Evolutionary conservation across 2,329 filamentous ascomycete species (phyloP).

Genomic region (Penicillium occitanis): DNA sequence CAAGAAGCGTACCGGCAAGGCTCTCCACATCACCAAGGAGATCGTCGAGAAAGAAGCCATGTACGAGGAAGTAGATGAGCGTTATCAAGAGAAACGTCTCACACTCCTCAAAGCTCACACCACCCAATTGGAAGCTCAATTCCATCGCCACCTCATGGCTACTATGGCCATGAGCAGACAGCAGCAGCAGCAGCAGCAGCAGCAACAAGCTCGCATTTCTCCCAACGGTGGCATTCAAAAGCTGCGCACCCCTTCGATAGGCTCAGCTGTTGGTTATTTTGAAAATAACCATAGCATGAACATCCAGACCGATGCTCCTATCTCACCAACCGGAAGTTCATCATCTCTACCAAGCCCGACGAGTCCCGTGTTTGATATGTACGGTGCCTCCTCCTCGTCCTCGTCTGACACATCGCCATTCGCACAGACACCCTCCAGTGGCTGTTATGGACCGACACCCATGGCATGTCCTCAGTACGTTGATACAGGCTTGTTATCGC

Average conservation of each 20-base stretch:
- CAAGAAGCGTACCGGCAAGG: conserved; percentile 80
- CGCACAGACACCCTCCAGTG: conserved; percentile 23
- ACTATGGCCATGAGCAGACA: conserved; percentile 28
- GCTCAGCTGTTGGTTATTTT: background rate
- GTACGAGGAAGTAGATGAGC: conserved; percentile 93
- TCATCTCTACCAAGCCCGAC: conserved; percentile 7
- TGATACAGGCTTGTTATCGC: conserved; percentile 13
- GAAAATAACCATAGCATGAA: background rate
- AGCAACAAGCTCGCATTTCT: conserved; percentile 28
- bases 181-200: conserved; percentile 22
- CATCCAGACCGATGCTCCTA: background rate
- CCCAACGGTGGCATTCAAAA: conserved; percentile 32
- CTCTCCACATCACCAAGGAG: conserved; percentile 76
- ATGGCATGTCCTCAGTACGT: conserved; percentile 27
- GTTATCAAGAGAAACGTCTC: conserved; percentile 48
- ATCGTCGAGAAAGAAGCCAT: conserved; percentile 90
- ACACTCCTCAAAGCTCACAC: conserved; percentile 42
- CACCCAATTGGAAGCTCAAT: conserved; percentile 39
- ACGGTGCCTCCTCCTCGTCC: background rate
- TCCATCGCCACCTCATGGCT: conserved; percentile 38
- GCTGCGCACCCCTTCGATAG: conserved; percentile 28
- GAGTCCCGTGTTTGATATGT: conserved; percentile 12
- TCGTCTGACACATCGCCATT: conserved; percentile 21
- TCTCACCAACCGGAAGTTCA: conserved; percentile 10
- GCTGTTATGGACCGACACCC: conserved; percentile 22